Evolutionary conservation across 2,329 filamentous ascomycete species (phyloP).

Genomic region (Domatiomyces globalis): DNA sequence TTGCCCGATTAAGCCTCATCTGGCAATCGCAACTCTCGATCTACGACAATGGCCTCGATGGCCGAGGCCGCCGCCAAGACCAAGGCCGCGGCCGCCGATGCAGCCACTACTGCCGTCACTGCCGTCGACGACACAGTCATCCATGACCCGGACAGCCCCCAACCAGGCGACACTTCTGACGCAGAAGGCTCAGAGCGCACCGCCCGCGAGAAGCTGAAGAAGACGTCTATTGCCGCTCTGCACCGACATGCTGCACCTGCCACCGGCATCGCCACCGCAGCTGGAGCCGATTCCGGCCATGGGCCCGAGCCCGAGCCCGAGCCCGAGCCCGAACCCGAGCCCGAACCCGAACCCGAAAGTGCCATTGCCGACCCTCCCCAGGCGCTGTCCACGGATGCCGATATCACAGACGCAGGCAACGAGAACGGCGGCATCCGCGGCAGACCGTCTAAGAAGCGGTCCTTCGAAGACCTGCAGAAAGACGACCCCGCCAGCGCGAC

Average conservation of each 20-base stretch:
- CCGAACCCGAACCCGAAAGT: constrained; percentile 10
- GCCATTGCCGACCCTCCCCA: too few relatives aligned
- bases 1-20: not conserved
- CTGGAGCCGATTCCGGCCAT: not conserved
- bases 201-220: constrained; percentile 46
- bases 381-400: too few relatives aligned
- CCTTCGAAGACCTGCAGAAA: constrained; percentile 28
- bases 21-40: not conserved
- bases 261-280: constrained; percentile 3
- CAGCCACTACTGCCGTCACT: not conserved
- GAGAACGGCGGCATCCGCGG: constrained; percentile 21
- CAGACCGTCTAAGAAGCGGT: constrained; percentile 27
- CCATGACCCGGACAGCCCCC: constrained; percentile 4
- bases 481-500: constrained; percentile 18
- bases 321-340: constrained; percentile 19
- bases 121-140: constrained; percentile 6
- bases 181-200: constrained; percentile 37
- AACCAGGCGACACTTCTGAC: constrained; percentile 12
- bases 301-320: constrained; percentile 15
- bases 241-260: constrained; percentile 9
- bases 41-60: not conserved
- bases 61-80: not conserved
- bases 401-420: not conserved
- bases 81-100: not conserved
- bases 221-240: constrained; percentile 42